Conservation (phyloP, 1,139 yeast species). For the Suhomyces panamericanus region DNA sequence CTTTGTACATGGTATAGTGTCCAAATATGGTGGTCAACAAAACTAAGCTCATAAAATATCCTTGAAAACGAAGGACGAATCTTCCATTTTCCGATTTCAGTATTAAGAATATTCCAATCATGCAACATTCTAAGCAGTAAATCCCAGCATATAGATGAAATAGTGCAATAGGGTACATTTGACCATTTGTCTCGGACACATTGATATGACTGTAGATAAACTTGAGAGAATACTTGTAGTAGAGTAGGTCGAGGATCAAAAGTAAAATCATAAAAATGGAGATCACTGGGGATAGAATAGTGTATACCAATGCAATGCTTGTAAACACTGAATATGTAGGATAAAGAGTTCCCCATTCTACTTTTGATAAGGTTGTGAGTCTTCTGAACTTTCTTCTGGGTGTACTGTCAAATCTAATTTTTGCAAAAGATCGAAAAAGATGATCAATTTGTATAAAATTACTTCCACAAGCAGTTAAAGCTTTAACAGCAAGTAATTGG, state of each 20-base stretch:
- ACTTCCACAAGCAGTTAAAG: conserved; percentile 70
- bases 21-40: conserved; percentile 38
- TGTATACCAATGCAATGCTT: conserved; percentile 72
- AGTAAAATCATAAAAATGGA: conserved; percentile 61
- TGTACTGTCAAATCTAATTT: conserved; percentile 49
- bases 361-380: conserved; percentile 41
- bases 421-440: conserved; percentile 39
- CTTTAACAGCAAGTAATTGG: conserved; percentile 70
- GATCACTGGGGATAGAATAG: conserved; percentile 77
- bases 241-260: conserved; percentile 54
- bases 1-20: conserved; percentile 32
- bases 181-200: conserved; percentile 67
- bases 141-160: conserved; percentile 76
- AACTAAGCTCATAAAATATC: conserved; percentile 47
- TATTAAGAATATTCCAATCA: conserved; percentile 71
- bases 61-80: conserved; percentile 38
- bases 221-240: conserved; percentile 69
- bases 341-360: conserved; percentile 77
- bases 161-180: conserved; percentile 69
- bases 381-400: conserved; percentile 59
- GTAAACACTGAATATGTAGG: conserved; percentile 77
- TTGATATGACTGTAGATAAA: conserved; percentile 51
- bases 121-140: conserved; percentile 74
- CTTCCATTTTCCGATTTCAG: conserved; percentile 48
- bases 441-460: conserved; percentile 58